Base-by-base conservation (phyloP, 176 grass and related monocot genomes). In the Rhynchospora tenuis region DNA sequence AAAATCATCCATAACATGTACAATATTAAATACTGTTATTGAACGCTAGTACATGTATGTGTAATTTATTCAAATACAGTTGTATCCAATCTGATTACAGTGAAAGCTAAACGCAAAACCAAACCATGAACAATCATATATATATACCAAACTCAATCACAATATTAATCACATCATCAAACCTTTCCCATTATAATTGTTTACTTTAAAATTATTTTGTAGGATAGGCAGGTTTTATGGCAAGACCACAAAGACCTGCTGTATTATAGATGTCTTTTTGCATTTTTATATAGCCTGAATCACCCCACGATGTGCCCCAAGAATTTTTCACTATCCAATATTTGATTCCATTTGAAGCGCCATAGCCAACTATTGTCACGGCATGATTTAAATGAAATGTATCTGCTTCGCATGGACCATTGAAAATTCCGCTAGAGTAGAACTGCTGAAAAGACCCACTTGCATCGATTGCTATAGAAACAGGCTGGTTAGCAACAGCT, bases 261-360 rank as follows among this genome's bases (percentile, higher is more conserved):
- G 60, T 10, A 0, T 24, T 45, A 31, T 55, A 27, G 5, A 81
- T 19, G 14, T 90, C 84, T 33, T 85, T 86, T 44, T 85, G 81
- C 81, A 92, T 52, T 19, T 48, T 51, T 11, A 92, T 85, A 87
- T 93, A 96, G 19, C 93, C 93, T 59, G 27, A 79, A 0, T 86
- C 87, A 47, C 93, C 93, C 93, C 93, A 96, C 12, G 74, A 78
- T 2, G 65, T 12, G 0, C 91, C 89, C 93, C 91, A 96, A 48
- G 93, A 93, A 73, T 93, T 96, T 80, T 89, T 93, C 13, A 87
- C 85, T 52, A 91, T 89, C 91, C 89, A 90, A 83, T 90, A 93
- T 61, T 91, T 89, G 6, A 47, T 79, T 13, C 59, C 62, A 46
- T 22, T 7, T 3, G 11, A 17, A 16, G 4, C 74, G 42, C 91